A percentile compares a stretch with the other conserved stretches of the same genome.
phyloP scores from a whole-genome alignment of 495 filamentous ascomycete species.

The Aspergillus taichungensis region DNA sequence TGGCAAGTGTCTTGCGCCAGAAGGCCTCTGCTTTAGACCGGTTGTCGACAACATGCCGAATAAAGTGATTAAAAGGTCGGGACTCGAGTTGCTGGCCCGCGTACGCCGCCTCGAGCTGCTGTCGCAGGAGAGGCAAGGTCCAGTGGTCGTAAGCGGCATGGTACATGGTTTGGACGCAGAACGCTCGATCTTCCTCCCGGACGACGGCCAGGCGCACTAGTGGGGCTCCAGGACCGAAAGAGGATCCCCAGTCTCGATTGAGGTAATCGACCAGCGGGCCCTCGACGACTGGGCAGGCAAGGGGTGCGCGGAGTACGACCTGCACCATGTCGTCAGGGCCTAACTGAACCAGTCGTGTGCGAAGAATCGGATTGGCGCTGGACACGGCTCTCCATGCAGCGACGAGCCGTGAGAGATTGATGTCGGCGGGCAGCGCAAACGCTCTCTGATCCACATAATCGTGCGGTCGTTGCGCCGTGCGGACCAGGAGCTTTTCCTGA shows the following conservation, averaged over 20 bases:
- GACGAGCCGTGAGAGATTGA: neutral
- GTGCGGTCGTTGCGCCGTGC: conserved; percentile 23
- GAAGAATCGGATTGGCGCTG: conserved; percentile 31
- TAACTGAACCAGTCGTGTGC: conserved; percentile 23
- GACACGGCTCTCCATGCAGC: conserved; percentile 27
- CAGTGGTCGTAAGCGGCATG: conserved; percentile 55
- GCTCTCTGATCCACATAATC: conserved; percentile 21
- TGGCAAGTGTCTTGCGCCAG: conserved; percentile 6
- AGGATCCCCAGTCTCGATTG: too few species aligned
- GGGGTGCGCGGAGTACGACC: too few species aligned
- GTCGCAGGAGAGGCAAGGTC: conserved; percentile 39
- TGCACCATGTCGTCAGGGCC: too few species aligned
- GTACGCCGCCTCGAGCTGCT: conserved; percentile 33
- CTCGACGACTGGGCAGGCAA: too few species aligned
- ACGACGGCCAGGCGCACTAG: too few species aligned
- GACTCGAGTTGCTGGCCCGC: conserved; percentile 3
- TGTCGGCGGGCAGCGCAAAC: neutral
- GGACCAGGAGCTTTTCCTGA: conserved; percentile 47
- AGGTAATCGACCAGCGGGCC: too few species aligned
- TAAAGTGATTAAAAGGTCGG: conserved; percentile 9
- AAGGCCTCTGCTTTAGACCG: conserved; percentile 9
- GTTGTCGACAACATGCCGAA: conserved; percentile 9
- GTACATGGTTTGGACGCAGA: conserved; percentile 41
- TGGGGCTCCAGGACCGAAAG: too few species aligned
- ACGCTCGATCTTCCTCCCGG: too few species aligned